Evolutionary conservation across 2,329 filamentous ascomycete species (phyloP), one percentile per base, ranked within the genome.

Genomic region (Paecilomyces formosus): DNA sequence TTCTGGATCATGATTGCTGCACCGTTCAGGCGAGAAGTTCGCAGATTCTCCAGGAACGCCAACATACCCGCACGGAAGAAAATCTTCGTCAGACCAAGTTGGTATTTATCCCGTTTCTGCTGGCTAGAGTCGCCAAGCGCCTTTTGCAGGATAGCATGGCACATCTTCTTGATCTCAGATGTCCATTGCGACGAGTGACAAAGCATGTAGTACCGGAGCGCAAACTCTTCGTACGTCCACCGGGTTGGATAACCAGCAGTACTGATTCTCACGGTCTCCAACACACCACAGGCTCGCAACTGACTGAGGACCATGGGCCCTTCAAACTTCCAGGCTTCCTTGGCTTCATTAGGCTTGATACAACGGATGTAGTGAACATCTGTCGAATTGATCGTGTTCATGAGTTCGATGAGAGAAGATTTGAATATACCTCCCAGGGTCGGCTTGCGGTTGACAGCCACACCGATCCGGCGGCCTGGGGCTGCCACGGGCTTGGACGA

Each of bases 61-160:
- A 99, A 87, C 94, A 99, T 99, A 75, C 94, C 94, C 58, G 94
- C 94, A 61, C 94, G 89, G 86, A 99, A 99, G 80, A 99, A 99
- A 72, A 99, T 97, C 80, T 99, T 99, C 56, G 93, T 97, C 64
- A 97, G 81, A 78, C 94, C 94, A 63, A 99, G 85, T 77, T 99
- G 94, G 72, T 97, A 99, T 77, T 96, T 99, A 79, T 97, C 94
- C 57, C 87, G 77, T 54, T 88, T 88, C 66, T 88, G 85, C 60
- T 85, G 85, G 51, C 82, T 90, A 65, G 85, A 86, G 61, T 89
- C 86, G 58, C 90, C 93, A 30, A 99, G 82, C 1, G 92, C 94
- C 76, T 92, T 94, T 60, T 85, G 87, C 63, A 99, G 77, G 68
- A 99, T 99, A 21, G 88, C 88, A 73, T 96, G 90, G 53, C 92